These are phyloP conservation scores for Magnolia changhungtana DNA, from an alignment of 164 flowering plant species.

Conservation along the genomic window DNA sequence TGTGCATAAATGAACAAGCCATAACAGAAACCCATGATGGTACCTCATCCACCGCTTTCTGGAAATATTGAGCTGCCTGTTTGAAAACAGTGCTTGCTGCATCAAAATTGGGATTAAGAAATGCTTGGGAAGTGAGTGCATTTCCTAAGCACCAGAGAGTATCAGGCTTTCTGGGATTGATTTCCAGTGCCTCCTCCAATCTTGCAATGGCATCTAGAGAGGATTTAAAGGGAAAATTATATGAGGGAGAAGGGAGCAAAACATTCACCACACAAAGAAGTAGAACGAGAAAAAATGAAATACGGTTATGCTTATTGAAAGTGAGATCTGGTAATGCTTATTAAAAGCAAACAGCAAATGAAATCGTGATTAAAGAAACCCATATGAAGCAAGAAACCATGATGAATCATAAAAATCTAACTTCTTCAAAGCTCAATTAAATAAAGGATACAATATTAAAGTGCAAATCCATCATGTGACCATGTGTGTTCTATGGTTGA, in stretches of 20 bases:
- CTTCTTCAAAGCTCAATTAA: too few species aligned
- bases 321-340: too few species aligned
- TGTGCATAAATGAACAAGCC: not conserved
- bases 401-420: too few species aligned
- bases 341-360: too few species aligned
- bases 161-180: conserved; percentile 72
- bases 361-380: too few species aligned
- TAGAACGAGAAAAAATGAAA: too few species aligned
- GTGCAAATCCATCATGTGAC: too few species aligned
- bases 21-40: not conserved
- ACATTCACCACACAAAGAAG: not conserved
- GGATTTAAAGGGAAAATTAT: too few species aligned
- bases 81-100: conserved; percentile 57
- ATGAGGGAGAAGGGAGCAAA: not conserved
- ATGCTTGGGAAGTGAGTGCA: conserved; percentile 72
- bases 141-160: conserved; percentile 87
- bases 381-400: too few species aligned
- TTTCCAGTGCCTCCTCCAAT: conserved; percentile 72
- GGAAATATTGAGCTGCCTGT: conserved; percentile 53
- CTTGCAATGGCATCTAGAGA: conserved; percentile 59
- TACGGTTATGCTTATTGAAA: too few species aligned
- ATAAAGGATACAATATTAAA: too few species aligned
- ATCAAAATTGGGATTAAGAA: conserved; percentile 58
- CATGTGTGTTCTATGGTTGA: too few species aligned
- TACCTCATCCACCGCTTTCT: conserved; percentile 79